phyloP scores from a whole-genome alignment of 1,284 basidiomycete species.

The Cryptococcus amylolentus region DNA sequence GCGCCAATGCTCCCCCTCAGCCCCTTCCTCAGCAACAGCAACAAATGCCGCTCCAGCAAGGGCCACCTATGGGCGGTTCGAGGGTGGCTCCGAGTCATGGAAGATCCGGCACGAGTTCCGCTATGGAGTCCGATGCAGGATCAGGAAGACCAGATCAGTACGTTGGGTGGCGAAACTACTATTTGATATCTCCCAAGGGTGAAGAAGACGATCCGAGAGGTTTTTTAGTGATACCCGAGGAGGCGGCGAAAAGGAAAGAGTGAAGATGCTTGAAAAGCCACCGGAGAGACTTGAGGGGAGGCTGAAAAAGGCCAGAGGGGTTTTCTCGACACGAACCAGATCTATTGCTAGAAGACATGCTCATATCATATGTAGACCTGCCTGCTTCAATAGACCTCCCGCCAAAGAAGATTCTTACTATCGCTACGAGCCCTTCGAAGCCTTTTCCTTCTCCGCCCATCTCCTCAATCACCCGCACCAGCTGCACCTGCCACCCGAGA shows the following conservation, averaged over 20 bases:
- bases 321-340: no score
- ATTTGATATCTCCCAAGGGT: conserved; percentile 9
- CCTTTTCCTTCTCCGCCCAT: conserved; percentile 29
- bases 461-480: conserved; percentile 32
- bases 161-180: conserved; percentile 31
- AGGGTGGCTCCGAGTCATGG: not conserved
- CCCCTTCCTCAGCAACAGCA: not conserved
- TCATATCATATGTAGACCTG: conserved; percentile 20
- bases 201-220: conserved; percentile 11
- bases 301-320: no score
- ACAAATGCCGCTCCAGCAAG: not conserved
- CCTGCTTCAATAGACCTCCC: conserved; percentile 36
- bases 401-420: conserved; percentile 30
- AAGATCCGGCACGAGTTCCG: conserved; percentile 8
- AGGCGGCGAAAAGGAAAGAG: conserved; percentile 4
- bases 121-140: not conserved
- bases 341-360: not conserved
- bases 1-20: conserved; percentile 11
- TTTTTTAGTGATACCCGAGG: conserved; percentile 3
- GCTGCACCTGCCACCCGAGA: conserved; percentile 31
- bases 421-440: conserved; percentile 36
- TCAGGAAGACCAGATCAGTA: conserved; percentile 39
- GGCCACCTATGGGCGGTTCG: not conserved
- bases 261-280: not conserved
- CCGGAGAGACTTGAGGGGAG: not conserved